Conservation (phyloP, 306 rosid genomes). For the Citrullus mucosospermus region DNA sequence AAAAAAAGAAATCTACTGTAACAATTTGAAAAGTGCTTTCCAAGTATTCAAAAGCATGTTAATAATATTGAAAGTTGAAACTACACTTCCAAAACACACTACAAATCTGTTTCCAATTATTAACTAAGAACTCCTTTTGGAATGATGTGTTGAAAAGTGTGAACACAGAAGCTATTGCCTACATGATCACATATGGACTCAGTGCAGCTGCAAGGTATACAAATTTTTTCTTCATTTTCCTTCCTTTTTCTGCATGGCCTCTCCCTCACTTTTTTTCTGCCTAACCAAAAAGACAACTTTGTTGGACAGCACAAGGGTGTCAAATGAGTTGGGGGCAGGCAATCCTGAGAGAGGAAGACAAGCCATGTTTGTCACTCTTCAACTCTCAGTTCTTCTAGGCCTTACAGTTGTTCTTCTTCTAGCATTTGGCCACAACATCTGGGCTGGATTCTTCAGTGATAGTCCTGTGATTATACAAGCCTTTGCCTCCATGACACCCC, state of each 20-base stretch:
- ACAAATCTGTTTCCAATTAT: not conserved
- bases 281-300: not conserved
- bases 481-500: conserved; percentile 68
- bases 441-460: conserved; percentile 51
- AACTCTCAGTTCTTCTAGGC: conserved; percentile 56
- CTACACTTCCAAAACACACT: too few species aligned
- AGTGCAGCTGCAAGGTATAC: conserved; percentile 72
- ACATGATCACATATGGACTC: conserved; percentile 63
- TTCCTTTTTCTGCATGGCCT: not conserved
- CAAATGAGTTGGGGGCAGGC: conserved; percentile 81
- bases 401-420: conserved; percentile 32
- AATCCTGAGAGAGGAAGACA: conserved; percentile 38
- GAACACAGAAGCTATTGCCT: conserved; percentile 56
- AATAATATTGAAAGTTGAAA: too few species aligned
- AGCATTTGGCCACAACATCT: conserved; percentile 35
- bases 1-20: not conserved
- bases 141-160: conserved; percentile 22
- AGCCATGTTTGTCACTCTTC: conserved; percentile 61
- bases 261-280: not conserved
- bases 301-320: conserved; percentile 59
- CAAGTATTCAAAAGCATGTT: not conserved
- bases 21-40: not conserved
- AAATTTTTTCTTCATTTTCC: not conserved
- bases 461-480: conserved; percentile 23
- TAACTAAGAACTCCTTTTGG: not conserved